Percentiles rank a stretch among this genome's conserved stretches.
Conservation (phyloP, 2,329 filamentous ascomycete genomes). For the Periconia sp. region DNA sequence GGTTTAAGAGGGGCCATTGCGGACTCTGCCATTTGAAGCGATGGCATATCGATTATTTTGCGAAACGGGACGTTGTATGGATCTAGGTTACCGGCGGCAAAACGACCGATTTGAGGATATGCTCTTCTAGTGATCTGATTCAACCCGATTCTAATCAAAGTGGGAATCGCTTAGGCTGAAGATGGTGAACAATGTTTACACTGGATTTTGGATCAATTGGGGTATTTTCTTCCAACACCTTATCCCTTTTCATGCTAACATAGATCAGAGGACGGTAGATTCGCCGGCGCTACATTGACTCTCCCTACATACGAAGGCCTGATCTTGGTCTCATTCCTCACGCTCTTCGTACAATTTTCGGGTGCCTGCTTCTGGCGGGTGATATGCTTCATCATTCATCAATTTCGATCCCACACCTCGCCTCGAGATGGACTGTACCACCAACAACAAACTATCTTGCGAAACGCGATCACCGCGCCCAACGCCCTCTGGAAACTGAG, state of each 20-base stretch:
- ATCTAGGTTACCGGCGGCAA: too few species aligned
- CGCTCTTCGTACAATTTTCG: slow-evolving; percentile 25
- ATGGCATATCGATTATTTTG: too few species aligned
- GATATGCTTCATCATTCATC: slow-evolving; percentile 27
- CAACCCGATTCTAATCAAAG: too few species aligned
- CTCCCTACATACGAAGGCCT: slow-evolving; percentile 17
- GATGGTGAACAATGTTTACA: slow-evolving; percentile 13
- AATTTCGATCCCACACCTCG: slow-evolving; percentile 19
- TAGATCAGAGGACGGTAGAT: slow-evolving; percentile 17
- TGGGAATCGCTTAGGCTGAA: too few species aligned
- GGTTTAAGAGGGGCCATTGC: too few species aligned
- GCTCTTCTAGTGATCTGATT: too few species aligned
- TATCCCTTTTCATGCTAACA: not conserved
- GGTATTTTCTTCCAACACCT: slow-evolving; percentile 3
- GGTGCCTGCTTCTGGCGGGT: slow-evolving; percentile 27
- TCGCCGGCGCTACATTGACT: slow-evolving; percentile 24
- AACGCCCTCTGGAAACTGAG: slow-evolving; percentile 22
- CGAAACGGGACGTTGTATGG: too few species aligned
- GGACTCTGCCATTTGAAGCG: too few species aligned
- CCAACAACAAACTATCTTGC: slow-evolving; percentile 29
- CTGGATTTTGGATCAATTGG: slow-evolving; percentile 25
- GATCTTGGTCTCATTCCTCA: slow-evolving; percentile 26
- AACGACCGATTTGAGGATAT: too few species aligned
- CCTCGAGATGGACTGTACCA: slow-evolving; percentile 26
- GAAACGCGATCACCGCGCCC: slow-evolving; percentile 25